Percentiles rank a stretch among this genome's conserved stretches.
These are phyloP conservation scores for Diaporthe citriasiana DNA, from an alignment of 2,329 filamentous ascomycete genomes.

Conservation along the genomic window DNA sequence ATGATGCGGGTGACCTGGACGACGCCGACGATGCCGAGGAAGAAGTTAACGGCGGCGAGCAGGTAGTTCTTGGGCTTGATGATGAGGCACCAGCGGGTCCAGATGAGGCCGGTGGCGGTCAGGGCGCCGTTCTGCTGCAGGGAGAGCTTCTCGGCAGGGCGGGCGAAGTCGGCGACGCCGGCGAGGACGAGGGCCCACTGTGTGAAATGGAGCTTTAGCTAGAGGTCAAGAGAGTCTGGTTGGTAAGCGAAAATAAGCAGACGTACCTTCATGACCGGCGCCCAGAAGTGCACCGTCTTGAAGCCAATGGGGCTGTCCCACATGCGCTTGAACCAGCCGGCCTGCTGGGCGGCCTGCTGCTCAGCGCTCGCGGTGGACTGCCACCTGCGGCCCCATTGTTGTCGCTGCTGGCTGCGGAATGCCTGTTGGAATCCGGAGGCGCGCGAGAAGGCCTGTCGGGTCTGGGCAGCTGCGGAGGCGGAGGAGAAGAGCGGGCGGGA, in stretches of 20 bases:
- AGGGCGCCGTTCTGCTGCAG: conserved; percentile 93
- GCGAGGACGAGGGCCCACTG: conserved; percentile 94
- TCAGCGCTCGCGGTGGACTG: conserved; percentile 73
- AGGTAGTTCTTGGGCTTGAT: conserved; percentile 95
- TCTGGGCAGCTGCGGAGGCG: conserved; percentile 65
- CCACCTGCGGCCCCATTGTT: conserved; percentile 71
- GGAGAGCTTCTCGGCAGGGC: conserved; percentile 92
- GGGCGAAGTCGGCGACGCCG: conserved; percentile 90
- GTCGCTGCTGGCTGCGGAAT: conserved; percentile 45
- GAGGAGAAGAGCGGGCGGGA: conserved; percentile 70
- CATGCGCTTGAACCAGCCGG: conserved; percentile 80
- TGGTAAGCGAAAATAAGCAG: no score
- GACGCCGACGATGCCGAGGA: conserved; percentile 89
- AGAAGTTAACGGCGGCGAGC: conserved; percentile 98
- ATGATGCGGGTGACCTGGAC: conserved; percentile 86
- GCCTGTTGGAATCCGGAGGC: conserved; percentile 54
- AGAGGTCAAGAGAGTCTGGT: background rate
- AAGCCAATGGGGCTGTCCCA: conserved; percentile 86
- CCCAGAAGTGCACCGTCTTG: conserved; percentile 99
- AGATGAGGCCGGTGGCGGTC: conserved; percentile 92
- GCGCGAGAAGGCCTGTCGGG: conserved; percentile 67
- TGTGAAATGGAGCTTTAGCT: conserved; percentile 55
- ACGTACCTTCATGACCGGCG: conserved; percentile 86
- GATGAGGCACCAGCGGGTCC: conserved; percentile 98
- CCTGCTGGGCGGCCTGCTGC: conserved; percentile 49